phyloP scores from a whole-genome alignment of 768 basidiomycete genomes.

The Collybia mongolica region DNA sequence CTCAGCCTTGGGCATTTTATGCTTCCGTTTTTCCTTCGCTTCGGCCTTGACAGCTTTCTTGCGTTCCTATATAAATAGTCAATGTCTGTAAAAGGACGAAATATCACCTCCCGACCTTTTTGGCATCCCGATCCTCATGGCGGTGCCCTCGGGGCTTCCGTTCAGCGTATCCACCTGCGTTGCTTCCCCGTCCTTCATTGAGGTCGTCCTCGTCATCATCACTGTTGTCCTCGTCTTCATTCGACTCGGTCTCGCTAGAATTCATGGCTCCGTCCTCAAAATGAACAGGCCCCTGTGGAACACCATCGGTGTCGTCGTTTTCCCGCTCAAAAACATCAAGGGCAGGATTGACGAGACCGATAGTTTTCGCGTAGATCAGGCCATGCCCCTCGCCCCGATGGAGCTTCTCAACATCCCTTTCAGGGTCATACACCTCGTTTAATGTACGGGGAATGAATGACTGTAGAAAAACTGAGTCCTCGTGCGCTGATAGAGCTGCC shows the following conservation, averaged over 20 bases:
- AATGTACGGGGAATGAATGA: slow-evolving; percentile 93
- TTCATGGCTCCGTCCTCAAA: slow-evolving; percentile 5
- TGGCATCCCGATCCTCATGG: slow-evolving; percentile 88
- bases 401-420: slow-evolving; percentile 82
- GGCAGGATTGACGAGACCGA: slow-evolving; percentile 63
- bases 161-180: slow-evolving; percentile 39
- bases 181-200: slow-evolving; percentile 24
- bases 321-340: slow-evolving; percentile 14
- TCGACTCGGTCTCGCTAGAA: slow-evolving; percentile 19
- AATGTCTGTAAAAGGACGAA: slow-evolving; percentile 4
- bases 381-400: slow-evolving; percentile 65
- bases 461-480: slow-evolving; percentile 86
- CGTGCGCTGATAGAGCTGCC: slow-evolving; percentile 44
- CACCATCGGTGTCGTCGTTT: neutral
- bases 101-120: slow-evolving; percentile 59
- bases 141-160: slow-evolving; percentile 80
- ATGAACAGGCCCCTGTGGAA: neutral
- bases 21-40: slow-evolving; percentile 82
- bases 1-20: slow-evolving; percentile 94
- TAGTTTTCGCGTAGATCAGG: slow-evolving; percentile 86
- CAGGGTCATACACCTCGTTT: slow-evolving; percentile 93
- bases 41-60: slow-evolving; percentile 89
- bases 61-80: slow-evolving; percentile 60
- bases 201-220: slow-evolving; percentile 34
- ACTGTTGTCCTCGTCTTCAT: slow-evolving; percentile 24